Evolutionary conservation across 2,329 filamentous ascomycete genomes (phyloP), one percentile per base, ranked within the genome.

Genomic region (Cytospora schulzeri): DNA sequence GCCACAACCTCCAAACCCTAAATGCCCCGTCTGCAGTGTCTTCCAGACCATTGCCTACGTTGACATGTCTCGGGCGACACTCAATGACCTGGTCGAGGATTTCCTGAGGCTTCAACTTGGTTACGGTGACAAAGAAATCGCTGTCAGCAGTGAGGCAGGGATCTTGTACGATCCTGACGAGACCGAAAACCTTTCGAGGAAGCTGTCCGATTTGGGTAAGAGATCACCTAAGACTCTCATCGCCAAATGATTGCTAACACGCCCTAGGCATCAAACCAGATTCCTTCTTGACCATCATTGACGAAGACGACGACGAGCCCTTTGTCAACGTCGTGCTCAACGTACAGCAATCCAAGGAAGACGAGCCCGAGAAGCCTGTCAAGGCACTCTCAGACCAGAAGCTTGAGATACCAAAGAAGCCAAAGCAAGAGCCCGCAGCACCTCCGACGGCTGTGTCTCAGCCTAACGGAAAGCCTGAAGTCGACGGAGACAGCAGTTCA

Each of bases 161-260:
- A 82, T 93, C n/a, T 82, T 98, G 51, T 98, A 96, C 71, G 95
- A 98, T 71, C 86, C 89, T 0, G 95, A 98, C 63, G 87, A 96
- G 71, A 92, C 92, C 5, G 91, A 96, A 64, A 96, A 97, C 71
- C 79, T 98, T 1, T 76, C 81, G 1, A 96, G 92, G 79, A 93
- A 90, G 66, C 83, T 99, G 58, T 82, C 77, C 29, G 91, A 97
- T 24, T 82, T 97, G 11, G 91, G 87, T 86, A 80, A 70, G 79
- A 67, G 17, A 33, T 56, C 24, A 19, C 19, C 17, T 57, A n/a
- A 50, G 45, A 11, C 7, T 14, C 12, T 62, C 24, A 2, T 50
- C 14, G 41, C 22, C 11, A 15, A 19, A 14, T 38, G 29, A 5
- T 58, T 38, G 22, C 64, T 66, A 55, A 67, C 22, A 14, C 24